phyloP scores from a whole-genome alignment of 257 asterid species.

The Osmanthus fragrans region DNA sequence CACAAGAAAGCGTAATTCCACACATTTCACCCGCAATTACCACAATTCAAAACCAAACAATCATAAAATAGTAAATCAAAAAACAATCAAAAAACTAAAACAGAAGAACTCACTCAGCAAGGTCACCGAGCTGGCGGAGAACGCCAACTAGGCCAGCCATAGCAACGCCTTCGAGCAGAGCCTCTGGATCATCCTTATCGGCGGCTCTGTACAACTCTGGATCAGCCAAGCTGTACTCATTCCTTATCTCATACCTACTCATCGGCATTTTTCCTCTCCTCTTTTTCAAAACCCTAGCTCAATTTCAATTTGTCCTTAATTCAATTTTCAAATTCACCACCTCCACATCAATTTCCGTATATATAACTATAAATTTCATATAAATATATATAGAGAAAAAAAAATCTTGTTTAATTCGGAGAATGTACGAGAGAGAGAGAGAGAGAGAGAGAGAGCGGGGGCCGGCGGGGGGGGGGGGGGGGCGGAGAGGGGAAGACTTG shows the following conservation, averaged over 20 bases:
- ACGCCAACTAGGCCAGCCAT: slow-evolving; percentile 99
- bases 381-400: not conserved
- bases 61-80: not conserved
- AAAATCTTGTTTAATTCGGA: not conserved
- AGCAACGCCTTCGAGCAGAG: slow-evolving; percentile 93
- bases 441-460: too few species aligned
- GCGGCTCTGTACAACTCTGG: slow-evolving; percentile 83
- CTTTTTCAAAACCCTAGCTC: slow-evolving; percentile 28
- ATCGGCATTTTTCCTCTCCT: slow-evolving; percentile 67
- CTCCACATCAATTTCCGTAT: not conserved
- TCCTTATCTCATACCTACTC: slow-evolving; percentile 80
- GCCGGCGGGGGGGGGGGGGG: too few species aligned
- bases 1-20: slow-evolving; percentile 12
- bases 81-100: not conserved
- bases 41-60: not conserved
- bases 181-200: slow-evolving; percentile 99
- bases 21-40: slow-evolving; percentile 2
- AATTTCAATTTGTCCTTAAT: slow-evolving; percentile 6
- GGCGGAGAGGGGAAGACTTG: not conserved
- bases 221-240: slow-evolving; percentile 89
- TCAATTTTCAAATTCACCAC: not conserved
- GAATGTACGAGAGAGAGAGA: not conserved
- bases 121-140: slow-evolving; percentile 98
- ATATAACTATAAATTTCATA: not conserved
- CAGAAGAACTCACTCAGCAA: slow-evolving; percentile 69